Evolutionary conservation across 306 rosid genomes (phyloP).

Genomic region (Luffa acutangula): DNA sequence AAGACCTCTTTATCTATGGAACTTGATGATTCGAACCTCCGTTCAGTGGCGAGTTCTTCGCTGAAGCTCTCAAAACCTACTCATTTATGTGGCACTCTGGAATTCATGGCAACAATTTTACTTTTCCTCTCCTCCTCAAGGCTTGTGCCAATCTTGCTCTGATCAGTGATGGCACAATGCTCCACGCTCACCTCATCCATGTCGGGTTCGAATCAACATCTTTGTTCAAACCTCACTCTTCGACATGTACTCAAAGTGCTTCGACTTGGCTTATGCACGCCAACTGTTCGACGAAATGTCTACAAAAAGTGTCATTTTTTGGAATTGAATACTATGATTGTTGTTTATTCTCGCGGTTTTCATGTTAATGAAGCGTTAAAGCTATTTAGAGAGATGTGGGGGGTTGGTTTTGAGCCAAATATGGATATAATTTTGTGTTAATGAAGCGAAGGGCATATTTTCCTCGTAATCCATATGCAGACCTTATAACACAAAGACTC

Average conservation of each 20-base stretch:
- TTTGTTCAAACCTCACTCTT: constrained; percentile 37
- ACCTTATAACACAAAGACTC: constrained; percentile 67
- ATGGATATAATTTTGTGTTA: too few species aligned
- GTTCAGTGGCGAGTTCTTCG: constrained; percentile 27
- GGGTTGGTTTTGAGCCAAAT: background rate
- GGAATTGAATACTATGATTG: constrained; percentile 8
- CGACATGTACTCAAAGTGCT: constrained; percentile 38
- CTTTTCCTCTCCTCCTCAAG: constrained; percentile 15
- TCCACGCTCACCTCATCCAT: constrained; percentile 31
- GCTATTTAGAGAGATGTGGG: constrained; percentile 7
- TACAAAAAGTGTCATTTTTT: constrained; percentile 3
- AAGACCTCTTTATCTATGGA: constrained; percentile 39
- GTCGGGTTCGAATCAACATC: constrained; percentile 25
- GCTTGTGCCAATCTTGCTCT: constrained; percentile 40
- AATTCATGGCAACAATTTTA: constrained; percentile 38
- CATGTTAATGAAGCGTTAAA: background rate
- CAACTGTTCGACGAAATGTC: constrained; percentile 11
- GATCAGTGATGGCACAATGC: constrained; percentile 21
- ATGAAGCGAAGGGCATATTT: constrained; percentile 26
- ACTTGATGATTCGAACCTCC: constrained; percentile 38
- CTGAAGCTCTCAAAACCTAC: constrained; percentile 24
- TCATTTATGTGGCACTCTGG: constrained; percentile 28
- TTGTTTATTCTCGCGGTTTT: constrained; percentile 1
- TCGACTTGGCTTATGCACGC: constrained; percentile 11
- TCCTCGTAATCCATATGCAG: constrained; percentile 81